These are phyloP conservation scores for Setaria italica DNA, from an alignment of 202 grass and related monocot genomes.

Conservation along the genomic window DNA sequence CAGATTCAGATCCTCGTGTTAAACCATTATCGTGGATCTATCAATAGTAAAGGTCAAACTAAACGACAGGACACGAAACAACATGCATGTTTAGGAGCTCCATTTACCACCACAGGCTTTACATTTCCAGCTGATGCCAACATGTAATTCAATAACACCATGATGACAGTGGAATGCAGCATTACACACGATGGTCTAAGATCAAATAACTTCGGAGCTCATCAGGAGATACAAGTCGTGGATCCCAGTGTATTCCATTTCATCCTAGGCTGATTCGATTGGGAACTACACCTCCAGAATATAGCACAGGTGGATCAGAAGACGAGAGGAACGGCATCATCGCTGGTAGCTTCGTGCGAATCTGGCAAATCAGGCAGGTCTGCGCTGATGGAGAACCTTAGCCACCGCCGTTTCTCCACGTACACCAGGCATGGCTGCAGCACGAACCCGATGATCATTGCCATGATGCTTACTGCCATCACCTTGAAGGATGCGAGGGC, in stretches of 20 bases:
- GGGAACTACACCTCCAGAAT: conserved; percentile 1
- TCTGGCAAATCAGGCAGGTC: conserved; percentile 58
- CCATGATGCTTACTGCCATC: conserved; percentile 56
- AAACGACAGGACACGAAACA: background rate
- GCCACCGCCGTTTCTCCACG: conserved; percentile 51
- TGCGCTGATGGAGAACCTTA: conserved; percentile 56
- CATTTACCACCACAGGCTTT: background rate
- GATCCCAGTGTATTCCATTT: background rate
- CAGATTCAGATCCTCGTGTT: background rate
- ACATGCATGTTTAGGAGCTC: background rate
- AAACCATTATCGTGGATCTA: background rate
- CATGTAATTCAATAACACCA: background rate
- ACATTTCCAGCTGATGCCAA: conserved; percentile 24
- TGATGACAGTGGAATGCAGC: background rate
- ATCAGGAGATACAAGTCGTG: background rate
- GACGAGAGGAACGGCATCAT: conserved; percentile 16
- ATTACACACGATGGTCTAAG: conserved; percentile 13
- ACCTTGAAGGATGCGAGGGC: conserved; percentile 62
- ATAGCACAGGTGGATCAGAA: background rate
- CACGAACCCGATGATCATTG: conserved; percentile 48
- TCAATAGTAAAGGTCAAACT: background rate
- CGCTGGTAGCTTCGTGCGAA: background rate
- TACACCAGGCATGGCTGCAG: conserved; percentile 55
- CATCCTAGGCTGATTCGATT: background rate
- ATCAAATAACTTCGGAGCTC: background rate